Evolutionary conservation across 75 land plant genomes (phyloP).

Genomic region (Adiantum capillusveneris): DNA sequence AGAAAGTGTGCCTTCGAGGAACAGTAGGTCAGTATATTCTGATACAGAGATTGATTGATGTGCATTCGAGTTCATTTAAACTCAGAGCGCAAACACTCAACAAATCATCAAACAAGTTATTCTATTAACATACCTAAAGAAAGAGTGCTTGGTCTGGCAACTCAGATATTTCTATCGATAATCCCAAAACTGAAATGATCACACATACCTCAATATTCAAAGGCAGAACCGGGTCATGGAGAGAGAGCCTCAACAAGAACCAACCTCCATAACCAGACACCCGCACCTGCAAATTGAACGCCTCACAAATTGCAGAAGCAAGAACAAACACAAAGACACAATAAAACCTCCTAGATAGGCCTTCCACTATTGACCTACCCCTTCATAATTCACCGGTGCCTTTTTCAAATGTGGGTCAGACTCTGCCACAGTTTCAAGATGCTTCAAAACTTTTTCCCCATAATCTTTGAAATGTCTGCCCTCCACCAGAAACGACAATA

Average conservation of each 20-base stretch:
- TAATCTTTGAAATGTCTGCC: constrained; percentile 83
- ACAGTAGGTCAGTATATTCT: no score
- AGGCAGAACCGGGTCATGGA: constrained; percentile 96
- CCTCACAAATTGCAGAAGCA: not conserved
- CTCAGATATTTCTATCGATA: no score
- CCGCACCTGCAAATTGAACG: constrained; percentile 45
- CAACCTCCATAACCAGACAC: constrained; percentile 98
- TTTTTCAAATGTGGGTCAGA: constrained; percentile 66
- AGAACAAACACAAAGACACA: no score
- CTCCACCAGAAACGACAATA: no score
- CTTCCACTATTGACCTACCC: constrained; percentile 63
- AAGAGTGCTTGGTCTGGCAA: no score
- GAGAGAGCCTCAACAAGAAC: constrained; percentile 94
- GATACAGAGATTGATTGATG: no score
- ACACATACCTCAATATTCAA: constrained; percentile 95
- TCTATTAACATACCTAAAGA: no score
- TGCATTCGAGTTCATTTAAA: no score
- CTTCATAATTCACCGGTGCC: constrained; percentile 89
- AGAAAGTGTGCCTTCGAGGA: no score
- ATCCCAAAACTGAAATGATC: no score
- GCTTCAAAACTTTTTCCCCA: constrained; percentile 84
- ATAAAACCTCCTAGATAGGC: not conserved
- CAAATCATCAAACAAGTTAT: no score
- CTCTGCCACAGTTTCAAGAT: constrained; percentile 45
- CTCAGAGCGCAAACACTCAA: no score